Base-by-base conservation (phyloP, 2,329 filamentous ascomycete species). In the Cercospora citrullina region DNA sequence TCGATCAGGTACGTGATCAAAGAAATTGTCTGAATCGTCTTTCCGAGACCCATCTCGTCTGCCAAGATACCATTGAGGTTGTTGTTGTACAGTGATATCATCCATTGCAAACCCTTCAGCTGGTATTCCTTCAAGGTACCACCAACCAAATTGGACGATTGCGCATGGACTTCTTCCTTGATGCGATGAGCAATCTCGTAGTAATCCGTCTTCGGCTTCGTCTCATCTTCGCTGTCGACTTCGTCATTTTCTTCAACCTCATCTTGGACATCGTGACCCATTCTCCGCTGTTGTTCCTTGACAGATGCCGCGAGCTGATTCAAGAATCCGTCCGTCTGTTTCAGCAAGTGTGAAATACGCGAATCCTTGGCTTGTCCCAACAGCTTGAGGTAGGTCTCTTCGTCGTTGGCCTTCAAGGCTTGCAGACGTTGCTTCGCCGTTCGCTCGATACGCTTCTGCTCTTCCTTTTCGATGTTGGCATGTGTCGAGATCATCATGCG, bases 51-150 rank as follows among this genome's bases (percentile, higher is more conserved):
- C 95, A 99, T 99, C 82, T 99, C 95, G 77, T 99, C 95, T 68
- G 95, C 95, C 75, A 99, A 85, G 73, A 99, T 98, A 87, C 95
- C 95, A 80, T 99, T 99, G 72, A 99, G 87, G 81, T 97, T 99
- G 85, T 99, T 99, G 89, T 99, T 99, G 87, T 98, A 99, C 14
- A 99, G 86, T 14, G 95, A 99, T 69, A 99, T 90, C 95, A 99
- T 99, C 95, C 95, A 99, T 80, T 99, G 94, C 59, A 99, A 84
- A 86, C 95, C 95, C 88, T 97, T 98, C 81, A 99, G 74, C 82
- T 99, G 95, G 81, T 99, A 99, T 79, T 99, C 95, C 81, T 99
- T 99, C 73, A 99, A 85, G 10, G 85, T 91, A 77, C 95, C 95
- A 78, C 95, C 95, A 71, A 98, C 93, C 69, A 99, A 86, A 53